phyloP scores from a whole-genome alignment of 2,329 filamentous ascomycete genomes.

The Phaeosphaeriaceae sp. region DNA sequence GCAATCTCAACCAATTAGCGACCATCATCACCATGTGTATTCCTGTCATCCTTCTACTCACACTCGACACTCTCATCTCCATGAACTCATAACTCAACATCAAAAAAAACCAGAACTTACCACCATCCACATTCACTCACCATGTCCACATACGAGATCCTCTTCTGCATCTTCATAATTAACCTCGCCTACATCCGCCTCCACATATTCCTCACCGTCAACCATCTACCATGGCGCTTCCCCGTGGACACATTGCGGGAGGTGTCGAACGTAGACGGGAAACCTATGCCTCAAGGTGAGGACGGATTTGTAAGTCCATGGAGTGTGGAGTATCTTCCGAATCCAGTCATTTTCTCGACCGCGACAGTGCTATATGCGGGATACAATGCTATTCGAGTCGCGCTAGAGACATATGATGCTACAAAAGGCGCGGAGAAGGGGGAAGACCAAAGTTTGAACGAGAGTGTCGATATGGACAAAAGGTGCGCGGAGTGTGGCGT shows the following conservation, averaged over 20 bases:
- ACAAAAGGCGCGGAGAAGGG: neutral
- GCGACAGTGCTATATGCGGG: neutral
- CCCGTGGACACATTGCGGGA: neutral
- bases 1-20: neutral
- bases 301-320: neutral
- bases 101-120: too few species aligned
- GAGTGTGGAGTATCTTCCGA: neutral
- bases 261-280: neutral
- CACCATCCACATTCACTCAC: neutral
- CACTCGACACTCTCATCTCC: neutral
- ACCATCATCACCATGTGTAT: neutral
- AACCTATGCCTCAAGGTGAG: neutral
- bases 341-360: neutral
- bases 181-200: neutral
- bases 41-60: neutral
- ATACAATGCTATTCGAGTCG: neutral
- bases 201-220: neutral
- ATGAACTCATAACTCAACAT: neutral
- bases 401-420: neutral
- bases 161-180: neutral
- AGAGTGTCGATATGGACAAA: neutral
- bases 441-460: too few species aligned
- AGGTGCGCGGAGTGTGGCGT: neutral
- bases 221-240: neutral
- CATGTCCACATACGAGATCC: neutral